phyloP scores from a whole-genome alignment of 2,329 filamentous ascomycete species.

The Pseudofabraea citricarpa region DNA sequence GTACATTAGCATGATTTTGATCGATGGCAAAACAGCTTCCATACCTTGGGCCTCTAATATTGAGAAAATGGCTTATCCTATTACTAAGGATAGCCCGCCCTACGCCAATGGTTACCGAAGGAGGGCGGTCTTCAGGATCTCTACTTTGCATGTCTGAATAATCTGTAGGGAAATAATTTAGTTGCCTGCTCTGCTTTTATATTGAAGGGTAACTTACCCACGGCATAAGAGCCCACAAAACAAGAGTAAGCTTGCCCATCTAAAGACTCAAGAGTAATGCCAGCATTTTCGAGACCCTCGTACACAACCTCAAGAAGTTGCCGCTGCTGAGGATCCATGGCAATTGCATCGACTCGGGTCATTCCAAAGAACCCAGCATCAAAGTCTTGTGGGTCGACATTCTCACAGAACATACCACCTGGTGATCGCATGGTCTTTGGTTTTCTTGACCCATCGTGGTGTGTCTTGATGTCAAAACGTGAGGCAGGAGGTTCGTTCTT shows the following conservation, averaged over 20 bases:
- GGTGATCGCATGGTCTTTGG: constrained; percentile 67
- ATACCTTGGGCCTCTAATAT: constrained; percentile 48
- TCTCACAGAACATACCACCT: constrained; percentile 55
- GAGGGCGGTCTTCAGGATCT: constrained; percentile 13
- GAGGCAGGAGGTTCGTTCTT: constrained; percentile 55
- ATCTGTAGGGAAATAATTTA: constrained; percentile 1
- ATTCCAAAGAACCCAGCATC: constrained; percentile 36
- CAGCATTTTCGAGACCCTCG: constrained; percentile 45
- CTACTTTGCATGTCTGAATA: constrained; percentile 12
- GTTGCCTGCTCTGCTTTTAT: constrained; percentile 9
- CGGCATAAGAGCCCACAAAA: constrained; percentile 11
- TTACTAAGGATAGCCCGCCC: constrained; percentile 36
- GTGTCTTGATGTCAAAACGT: constrained; percentile 65
- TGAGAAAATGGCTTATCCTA: constrained; percentile 48
- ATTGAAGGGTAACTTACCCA: constrained; percentile 26
- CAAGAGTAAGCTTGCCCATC: constrained; percentile 7
- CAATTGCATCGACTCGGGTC: constrained; percentile 28
- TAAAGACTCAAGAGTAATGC: constrained; percentile 9
- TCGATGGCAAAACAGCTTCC: not conserved
- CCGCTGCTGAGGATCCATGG: constrained; percentile 34
- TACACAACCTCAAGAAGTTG: constrained; percentile 55
- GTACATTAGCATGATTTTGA: not conserved
- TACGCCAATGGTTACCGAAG: constrained; percentile 4
- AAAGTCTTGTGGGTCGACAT: constrained; percentile 29
- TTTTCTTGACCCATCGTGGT: constrained; percentile 61